phyloP scores from a whole-genome alignment of 768 basidiomycete species.

The Tricholoma hemisulphureum region DNA sequence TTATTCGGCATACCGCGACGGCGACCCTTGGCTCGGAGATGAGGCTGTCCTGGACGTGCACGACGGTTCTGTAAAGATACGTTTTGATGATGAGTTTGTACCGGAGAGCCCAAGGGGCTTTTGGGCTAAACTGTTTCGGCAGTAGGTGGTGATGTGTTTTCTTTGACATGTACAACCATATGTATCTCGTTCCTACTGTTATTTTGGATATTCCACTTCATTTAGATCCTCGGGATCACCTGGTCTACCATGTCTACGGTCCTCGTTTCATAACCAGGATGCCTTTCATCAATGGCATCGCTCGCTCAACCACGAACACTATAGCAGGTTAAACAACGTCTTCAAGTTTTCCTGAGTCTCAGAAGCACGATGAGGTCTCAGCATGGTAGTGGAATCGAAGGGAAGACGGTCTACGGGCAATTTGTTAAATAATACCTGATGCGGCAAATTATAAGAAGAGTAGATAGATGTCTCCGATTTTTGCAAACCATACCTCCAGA shows the following conservation, averaged over 20 bases:
- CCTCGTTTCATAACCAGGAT: not conserved
- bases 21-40: constrained; percentile 35
- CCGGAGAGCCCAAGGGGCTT: not conserved
- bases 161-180: no score
- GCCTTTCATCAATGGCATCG: no score
- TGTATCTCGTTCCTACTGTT: not conserved
- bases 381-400: not conserved
- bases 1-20: constrained; percentile 16
- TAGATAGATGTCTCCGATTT: not conserved
- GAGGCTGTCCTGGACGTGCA: constrained; percentile 31
- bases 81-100: constrained; percentile 35
- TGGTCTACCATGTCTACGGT: no score
- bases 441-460: not conserved
- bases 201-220: not conserved
- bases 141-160: not conserved
- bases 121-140: not conserved
- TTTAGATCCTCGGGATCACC: no score
- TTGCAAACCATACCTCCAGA: not conserved
- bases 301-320: no score
- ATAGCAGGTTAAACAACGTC: not conserved
- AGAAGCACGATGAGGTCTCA: not conserved
- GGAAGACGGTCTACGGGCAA: not conserved
- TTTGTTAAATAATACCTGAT: not conserved
- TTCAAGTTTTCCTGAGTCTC: not conserved
- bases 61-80: constrained; percentile 35